A percentile compares a stretch with the other conserved stretches of the same genome.
These are phyloP conservation scores for Sclerospora graminicola DNA, from an alignment of 352 stramenopile species.

Conservation along the genomic window DNA sequence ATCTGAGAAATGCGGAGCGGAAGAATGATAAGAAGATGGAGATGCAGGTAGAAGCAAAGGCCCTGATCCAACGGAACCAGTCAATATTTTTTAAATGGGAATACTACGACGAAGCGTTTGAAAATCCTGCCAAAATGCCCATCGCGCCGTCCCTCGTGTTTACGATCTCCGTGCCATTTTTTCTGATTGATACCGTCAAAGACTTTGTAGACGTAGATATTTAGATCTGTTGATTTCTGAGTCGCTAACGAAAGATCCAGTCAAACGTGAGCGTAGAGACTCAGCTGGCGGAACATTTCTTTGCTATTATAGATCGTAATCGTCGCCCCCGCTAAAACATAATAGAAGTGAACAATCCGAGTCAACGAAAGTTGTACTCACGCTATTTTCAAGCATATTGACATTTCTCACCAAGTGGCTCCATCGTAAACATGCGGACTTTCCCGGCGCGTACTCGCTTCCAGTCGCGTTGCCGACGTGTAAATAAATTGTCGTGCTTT, in stretches of 20 bases:
- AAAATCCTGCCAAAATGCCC: constrained; percentile 33
- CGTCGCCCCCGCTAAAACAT: constrained; percentile 37
- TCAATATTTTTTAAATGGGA: too few relatives aligned
- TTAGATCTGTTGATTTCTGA: constrained; percentile 2
- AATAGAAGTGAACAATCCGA: constrained; percentile 23
- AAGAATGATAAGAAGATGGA: too few relatives aligned
- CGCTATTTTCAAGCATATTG: too few relatives aligned
- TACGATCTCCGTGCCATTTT: constrained; percentile 61
- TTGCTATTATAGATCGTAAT: constrained; percentile 64
- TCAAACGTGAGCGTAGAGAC: constrained; percentile 60
- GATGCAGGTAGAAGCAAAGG: too few relatives aligned
- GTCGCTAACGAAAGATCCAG: neutral
- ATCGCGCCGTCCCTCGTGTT: constrained; percentile 68
- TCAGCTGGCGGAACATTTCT: constrained; percentile 70
- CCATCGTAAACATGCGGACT: constrained; percentile 59
- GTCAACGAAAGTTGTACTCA: too few relatives aligned
- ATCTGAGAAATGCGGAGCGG: too few relatives aligned
- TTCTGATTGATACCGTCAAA: constrained; percentile 42
- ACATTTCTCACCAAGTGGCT: constrained; percentile 50
- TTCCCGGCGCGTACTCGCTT: constrained; percentile 61
- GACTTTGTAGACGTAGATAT: constrained; percentile 15
- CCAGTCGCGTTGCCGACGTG: constrained; percentile 58
- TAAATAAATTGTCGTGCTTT: constrained; percentile 68
- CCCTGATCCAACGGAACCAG: too few relatives aligned
- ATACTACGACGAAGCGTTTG: constrained; percentile 71